These are phyloP conservation scores for Penicillium arizonense DNA, from an alignment of 495 filamentous ascomycete species.

Conservation along the genomic window DNA sequence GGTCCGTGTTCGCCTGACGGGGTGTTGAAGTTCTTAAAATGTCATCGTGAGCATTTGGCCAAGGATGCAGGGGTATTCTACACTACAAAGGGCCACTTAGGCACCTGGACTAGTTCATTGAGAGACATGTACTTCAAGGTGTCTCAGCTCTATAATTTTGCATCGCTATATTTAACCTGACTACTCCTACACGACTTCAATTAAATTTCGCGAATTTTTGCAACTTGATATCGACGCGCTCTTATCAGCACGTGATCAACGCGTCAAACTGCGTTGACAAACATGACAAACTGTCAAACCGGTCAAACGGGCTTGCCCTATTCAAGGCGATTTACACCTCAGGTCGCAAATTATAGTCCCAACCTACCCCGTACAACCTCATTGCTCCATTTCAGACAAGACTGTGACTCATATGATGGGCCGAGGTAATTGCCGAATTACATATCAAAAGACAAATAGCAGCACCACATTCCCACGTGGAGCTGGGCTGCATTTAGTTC, in stretches of 20 bases:
- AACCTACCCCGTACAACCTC: neutral
- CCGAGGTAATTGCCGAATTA: neutral
- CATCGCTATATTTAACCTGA: too few relatives aligned
- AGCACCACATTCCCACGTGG: neutral
- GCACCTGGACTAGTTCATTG: too few relatives aligned
- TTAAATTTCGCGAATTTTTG: too few relatives aligned
- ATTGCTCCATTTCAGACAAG: neutral
- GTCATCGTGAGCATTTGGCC: constrained; percentile 1
- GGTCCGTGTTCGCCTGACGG: neutral
- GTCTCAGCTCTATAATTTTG: too few relatives aligned
- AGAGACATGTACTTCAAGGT: too few relatives aligned
- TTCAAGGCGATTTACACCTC: neutral
- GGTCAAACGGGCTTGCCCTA: neutral
- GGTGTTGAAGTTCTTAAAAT: constrained; percentile 10
- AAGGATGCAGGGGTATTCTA: neutral
- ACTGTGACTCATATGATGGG: constrained; percentile 7
- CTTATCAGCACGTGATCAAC: constrained; percentile 17
- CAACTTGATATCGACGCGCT: neutral
- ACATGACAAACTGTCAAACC: neutral
- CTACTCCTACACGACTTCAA: too few relatives aligned
- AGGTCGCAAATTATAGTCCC: neutral
- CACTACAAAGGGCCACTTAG: neutral
- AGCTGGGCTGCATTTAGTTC: neutral
- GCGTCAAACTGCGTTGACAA: neutral
- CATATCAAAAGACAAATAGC: neutral